A percentile compares a stretch with the other conserved stretches of the same genome.
Evolutionary conservation across 1,139 yeast species (phyloP).

Genomic region (Yamadazyma dushanensis): DNA sequence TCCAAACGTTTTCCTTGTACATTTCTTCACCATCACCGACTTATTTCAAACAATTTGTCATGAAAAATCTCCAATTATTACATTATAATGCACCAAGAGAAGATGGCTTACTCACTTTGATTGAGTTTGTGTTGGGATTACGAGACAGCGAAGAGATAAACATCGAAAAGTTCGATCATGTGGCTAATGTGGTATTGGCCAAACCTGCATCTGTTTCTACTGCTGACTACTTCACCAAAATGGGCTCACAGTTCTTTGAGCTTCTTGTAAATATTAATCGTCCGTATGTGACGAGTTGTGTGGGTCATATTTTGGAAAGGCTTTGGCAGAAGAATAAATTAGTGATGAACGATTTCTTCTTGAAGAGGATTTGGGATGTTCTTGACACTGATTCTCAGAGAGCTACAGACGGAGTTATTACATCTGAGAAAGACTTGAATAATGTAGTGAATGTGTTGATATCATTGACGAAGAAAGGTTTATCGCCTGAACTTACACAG

Average conservation of each 20-base stretch:
- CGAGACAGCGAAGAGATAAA: constrained; percentile 72
- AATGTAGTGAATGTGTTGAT: constrained; percentile 65
- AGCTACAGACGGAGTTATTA: constrained; percentile 24
- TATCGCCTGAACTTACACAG: constrained; percentile 40
- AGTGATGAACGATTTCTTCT: constrained; percentile 61
- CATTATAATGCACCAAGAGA: constrained; percentile 51
- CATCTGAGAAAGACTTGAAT: constrained; percentile 53
- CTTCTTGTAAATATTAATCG: constrained; percentile 60
- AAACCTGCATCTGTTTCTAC: constrained; percentile 57
- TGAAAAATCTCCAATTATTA: constrained; percentile 49
- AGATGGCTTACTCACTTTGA: constrained; percentile 69
- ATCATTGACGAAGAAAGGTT: constrained; percentile 56
- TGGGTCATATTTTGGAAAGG: constrained; percentile 53
- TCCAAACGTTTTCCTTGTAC: constrained; percentile 54
- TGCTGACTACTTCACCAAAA: constrained; percentile 49
- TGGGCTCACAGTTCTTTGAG: constrained; percentile 61
- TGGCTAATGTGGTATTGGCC: constrained; percentile 58
- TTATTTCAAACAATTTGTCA: constrained; percentile 44
- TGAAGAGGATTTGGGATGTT: constrained; percentile 50
- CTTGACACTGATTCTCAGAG: constrained; percentile 26
- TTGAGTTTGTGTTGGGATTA: constrained; percentile 77
- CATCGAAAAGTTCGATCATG: constrained; percentile 62
- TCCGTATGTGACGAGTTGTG: constrained; percentile 60
- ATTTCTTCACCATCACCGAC: constrained; percentile 42
- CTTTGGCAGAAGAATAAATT: constrained; percentile 53